phyloP scores from a whole-genome alignment of 306 rosid genomes.

The Nissolia schottii region DNA sequence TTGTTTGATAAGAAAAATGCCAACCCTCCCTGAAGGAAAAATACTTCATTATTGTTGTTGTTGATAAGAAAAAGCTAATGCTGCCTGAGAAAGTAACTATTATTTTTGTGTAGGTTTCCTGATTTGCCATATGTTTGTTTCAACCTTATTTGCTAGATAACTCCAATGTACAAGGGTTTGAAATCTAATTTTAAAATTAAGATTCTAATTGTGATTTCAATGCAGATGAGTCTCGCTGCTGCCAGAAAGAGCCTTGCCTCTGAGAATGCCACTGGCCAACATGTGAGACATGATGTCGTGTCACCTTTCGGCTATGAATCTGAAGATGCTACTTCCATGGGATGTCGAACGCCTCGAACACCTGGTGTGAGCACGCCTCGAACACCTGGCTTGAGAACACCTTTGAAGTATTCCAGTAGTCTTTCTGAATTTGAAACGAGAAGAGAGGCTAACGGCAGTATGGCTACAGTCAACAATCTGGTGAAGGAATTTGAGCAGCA shows the following conservation, averaged over 20 bases:
- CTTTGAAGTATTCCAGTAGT: conserved; percentile 44
- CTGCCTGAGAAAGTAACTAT: neutral
- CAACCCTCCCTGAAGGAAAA: too few species aligned
- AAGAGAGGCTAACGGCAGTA: conserved; percentile 52
- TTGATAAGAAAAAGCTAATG: neutral
- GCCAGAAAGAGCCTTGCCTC: conserved; percentile 78
- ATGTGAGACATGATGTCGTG: conserved; percentile 35
- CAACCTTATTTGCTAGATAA: neutral
- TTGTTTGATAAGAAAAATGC: too few species aligned
- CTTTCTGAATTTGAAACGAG: conserved; percentile 39
- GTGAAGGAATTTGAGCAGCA: conserved; percentile 76
- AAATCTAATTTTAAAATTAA: neutral
- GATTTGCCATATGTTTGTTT: neutral
- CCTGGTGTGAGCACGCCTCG: conserved; percentile 70
- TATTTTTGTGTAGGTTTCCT: neutral
- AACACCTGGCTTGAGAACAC: conserved; percentile 75
- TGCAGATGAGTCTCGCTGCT: conserved; percentile 86
- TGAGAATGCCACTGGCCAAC: conserved; percentile 44
- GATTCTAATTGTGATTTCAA: conserved; percentile 27
- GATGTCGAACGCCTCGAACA: conserved; percentile 78
- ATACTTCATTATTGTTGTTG: too few species aligned
- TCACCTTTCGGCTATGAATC: conserved; percentile 59
- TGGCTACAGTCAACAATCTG: conserved; percentile 44
- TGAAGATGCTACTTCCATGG: conserved; percentile 65
- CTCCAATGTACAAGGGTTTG: neutral